Evolutionary conservation across 2,329 filamentous ascomycete species (phyloP).

Genomic region (Ilyonectria sp.): DNA sequence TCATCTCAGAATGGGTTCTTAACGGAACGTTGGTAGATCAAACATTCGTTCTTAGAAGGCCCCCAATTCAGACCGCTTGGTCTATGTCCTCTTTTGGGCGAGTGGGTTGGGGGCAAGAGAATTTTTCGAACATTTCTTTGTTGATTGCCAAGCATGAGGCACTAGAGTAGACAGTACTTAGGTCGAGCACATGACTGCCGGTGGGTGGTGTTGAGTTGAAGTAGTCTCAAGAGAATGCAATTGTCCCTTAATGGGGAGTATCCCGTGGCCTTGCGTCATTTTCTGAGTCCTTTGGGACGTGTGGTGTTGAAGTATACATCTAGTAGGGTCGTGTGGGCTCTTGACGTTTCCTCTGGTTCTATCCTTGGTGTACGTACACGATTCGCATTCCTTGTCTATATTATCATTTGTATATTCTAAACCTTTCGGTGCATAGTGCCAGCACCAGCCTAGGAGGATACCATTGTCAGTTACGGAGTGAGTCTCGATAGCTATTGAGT

Average conservation of each 20-base stretch:
- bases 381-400: conserved; percentile 13
- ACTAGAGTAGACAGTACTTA: background rate
- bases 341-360: background rate
- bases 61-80: conserved; percentile 47
- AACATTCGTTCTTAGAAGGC: conserved; percentile 59
- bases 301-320: background rate
- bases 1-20: conserved; percentile 79
- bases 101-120: conserved; percentile 59
- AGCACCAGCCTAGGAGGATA: conserved; percentile 49
- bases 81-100: conserved; percentile 45
- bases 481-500: background rate
- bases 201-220: background rate
- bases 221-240: background rate
- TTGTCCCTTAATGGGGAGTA: background rate
- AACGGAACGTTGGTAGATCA: conserved; percentile 87
- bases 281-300: background rate
- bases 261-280: background rate
- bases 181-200: background rate
- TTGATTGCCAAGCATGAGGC: background rate
- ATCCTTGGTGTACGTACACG: background rate
- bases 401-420: conserved; percentile 24
- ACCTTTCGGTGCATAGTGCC: conserved; percentile 51
- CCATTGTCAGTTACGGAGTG: conserved; percentile 17
- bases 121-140: conserved; percentile 56
- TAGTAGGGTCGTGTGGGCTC: background rate